Evolutionary conservation across 352 stramenopile species (phyloP).

Genomic region (Globisporangium rhizosaccharum): DNA sequence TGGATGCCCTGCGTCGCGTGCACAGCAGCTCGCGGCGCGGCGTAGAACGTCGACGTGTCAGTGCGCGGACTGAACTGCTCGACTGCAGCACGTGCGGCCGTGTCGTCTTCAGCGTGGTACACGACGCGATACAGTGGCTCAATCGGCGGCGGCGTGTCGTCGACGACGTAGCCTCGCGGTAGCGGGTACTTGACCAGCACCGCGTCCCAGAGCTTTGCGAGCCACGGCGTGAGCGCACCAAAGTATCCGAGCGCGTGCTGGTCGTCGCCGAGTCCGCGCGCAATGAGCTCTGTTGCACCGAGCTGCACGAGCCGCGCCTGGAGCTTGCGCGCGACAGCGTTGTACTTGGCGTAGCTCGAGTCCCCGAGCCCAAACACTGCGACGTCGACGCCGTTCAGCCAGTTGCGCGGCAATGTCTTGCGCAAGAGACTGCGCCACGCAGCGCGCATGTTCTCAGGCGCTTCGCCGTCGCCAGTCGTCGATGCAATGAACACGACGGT

Average conservation of each 20-base stretch:
- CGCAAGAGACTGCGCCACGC: slow-evolving; percentile 84
- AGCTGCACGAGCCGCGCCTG: slow-evolving; percentile 84
- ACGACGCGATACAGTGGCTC: slow-evolving; percentile 41
- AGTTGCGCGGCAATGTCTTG: slow-evolving; percentile 67
- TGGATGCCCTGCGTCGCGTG: slow-evolving; percentile 37
- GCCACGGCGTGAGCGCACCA: slow-evolving; percentile 75
- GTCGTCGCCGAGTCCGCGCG: slow-evolving; percentile 83
- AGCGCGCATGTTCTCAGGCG: slow-evolving; percentile 87
- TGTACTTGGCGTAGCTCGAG: slow-evolving; percentile 92
- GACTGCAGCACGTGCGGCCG: slow-evolving; percentile 6
- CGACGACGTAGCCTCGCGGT: slow-evolving; percentile 44
- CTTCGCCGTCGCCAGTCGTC: slow-evolving; percentile 90
- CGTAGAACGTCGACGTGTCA: slow-evolving; percentile 53
- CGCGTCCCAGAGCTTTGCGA: slow-evolving; percentile 63
- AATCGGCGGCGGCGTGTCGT: slow-evolving; percentile 56
- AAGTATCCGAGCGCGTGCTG: slow-evolving; percentile 86
- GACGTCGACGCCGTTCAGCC: slow-evolving; percentile 61
- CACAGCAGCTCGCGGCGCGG: slow-evolving; percentile 36
- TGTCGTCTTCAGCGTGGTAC: slow-evolving; percentile 13
- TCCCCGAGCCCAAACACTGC: slow-evolving; percentile 92
- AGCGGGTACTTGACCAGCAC: slow-evolving; percentile 48
- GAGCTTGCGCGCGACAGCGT: slow-evolving; percentile 82
- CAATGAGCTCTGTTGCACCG: slow-evolving; percentile 63
- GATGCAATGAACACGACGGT: slow-evolving; percentile 88
- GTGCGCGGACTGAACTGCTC: slow-evolving; percentile 19